These are phyloP conservation scores for Rosa hybrid DNA, from an alignment of 331 rosid species.

Conservation along the genomic window DNA sequence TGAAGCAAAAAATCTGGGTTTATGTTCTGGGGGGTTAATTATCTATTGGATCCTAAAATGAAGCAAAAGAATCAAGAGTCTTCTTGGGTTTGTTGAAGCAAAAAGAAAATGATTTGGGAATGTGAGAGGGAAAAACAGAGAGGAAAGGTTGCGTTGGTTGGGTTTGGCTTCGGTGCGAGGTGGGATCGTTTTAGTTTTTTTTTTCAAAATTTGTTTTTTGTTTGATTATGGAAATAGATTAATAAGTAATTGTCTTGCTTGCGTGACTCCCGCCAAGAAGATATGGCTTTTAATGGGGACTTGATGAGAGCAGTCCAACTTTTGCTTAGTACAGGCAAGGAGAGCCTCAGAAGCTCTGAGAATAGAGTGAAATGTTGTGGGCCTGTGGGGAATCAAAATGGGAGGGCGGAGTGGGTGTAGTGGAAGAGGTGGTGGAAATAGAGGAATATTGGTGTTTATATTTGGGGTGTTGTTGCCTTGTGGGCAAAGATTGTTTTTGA, in stretches of 20 bases:
- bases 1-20: neutral
- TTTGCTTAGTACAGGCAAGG: neutral
- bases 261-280: constrained; percentile 36
- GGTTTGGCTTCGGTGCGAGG: neutral
- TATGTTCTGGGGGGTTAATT: neutral
- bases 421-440: neutral
- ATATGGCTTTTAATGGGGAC: neutral
- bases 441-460: neutral
- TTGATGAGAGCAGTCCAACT: neutral
- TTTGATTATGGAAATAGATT: neutral
- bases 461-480: neutral
- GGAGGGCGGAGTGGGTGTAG: neutral
- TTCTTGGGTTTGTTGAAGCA: constrained; percentile 6
- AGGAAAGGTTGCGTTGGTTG: constrained; percentile 7
- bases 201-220: neutral
- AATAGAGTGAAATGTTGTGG: too few species aligned
- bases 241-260: constrained; percentile 9
- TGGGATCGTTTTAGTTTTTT: neutral
- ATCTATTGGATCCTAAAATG: neutral
- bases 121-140: neutral
- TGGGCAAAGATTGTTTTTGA: neutral
- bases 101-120: constrained; percentile 17
- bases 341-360: neutral
- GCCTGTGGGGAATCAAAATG: neutral
- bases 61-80: neutral